Evolutionary conservation across 2,329 filamentous ascomycete species (phyloP), one percentile per base, ranked within the genome.

Genomic region (Colletotrichum sp.): DNA sequence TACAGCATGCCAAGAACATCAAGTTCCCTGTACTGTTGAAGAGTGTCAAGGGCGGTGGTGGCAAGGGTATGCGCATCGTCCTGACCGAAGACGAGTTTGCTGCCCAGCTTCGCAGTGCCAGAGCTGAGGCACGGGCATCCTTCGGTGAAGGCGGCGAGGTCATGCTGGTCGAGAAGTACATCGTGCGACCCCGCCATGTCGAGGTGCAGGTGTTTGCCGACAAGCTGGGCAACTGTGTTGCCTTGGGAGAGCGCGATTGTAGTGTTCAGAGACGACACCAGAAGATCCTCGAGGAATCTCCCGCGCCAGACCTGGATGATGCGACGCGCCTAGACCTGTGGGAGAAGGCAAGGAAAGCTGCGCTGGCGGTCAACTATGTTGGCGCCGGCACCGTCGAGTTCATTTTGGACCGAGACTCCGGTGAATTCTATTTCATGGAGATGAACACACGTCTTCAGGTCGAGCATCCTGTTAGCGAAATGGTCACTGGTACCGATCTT

Each of bases 161-260:
- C 8, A 94, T 98, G 87, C 91, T 98, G 76, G 94, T 98, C 29
- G 95, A 98, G 85, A 93, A 92, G 79, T 98, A 95, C 83, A 95
- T 96, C 80, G 90, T 93, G 22, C 91, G 93, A 1, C 95, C 94
- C 52, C 91, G 95, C 72, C 96, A 98, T 82, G 95, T 98, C 73
- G 96, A 98, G 84, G 95, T 98, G 7, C 96, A 98, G 82, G 91
- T 98, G 19, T 97, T 98, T 84, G 96, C 95, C 59, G 96, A 98
- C 82, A 92, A 92, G 68, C 89, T 92, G 79, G 95, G 95, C 2
- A 92, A 94, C 82, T 95, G 93, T 19, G 93, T 98, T 12, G 93
- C 94, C n/a, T 91, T 98, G 34, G 95, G 95, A 25, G 96, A 98
- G 86, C 89, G 96, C 72, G 96, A 98, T 83, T 98, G 96, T 85